Percentiles rank a stretch among this genome's conserved stretches.
Conservation (phyloP, 768 basidiomycete genomes). For the Tylopilus rubrobrunneus region DNA sequence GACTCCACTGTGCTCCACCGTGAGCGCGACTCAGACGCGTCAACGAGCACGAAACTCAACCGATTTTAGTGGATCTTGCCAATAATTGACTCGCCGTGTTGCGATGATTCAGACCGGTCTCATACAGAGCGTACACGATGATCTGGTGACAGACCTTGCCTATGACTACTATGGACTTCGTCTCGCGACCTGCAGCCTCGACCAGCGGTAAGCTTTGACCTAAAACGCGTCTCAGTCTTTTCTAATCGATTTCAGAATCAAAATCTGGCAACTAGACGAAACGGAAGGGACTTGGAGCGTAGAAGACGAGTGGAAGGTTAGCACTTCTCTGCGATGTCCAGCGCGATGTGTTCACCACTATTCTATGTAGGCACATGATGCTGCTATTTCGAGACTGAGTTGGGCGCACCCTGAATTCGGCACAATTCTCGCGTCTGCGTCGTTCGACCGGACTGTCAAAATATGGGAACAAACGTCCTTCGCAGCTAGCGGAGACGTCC, state of each 20-base stretch:
- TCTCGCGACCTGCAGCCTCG: slow-evolving; percentile 77
- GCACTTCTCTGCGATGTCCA: background rate
- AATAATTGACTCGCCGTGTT: background rate
- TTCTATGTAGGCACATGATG: slow-evolving; percentile 80
- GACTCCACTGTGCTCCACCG: background rate
- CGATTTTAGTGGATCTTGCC: background rate
- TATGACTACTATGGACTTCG: slow-evolving; percentile 89
- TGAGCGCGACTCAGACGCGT: background rate
- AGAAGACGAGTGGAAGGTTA: slow-evolving; percentile 92
- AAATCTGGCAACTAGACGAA: slow-evolving; percentile 81
- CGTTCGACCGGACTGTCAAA: slow-evolving; percentile 89
- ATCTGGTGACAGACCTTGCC: slow-evolving; percentile 79
- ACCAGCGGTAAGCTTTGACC: slow-evolving; percentile 57
- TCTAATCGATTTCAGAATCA: slow-evolving; percentile 49
- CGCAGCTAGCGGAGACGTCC: slow-evolving; percentile 25
- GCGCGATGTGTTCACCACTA: background rate
- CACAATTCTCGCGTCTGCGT: slow-evolving; percentile 78
- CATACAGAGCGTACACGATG: slow-evolving; percentile 72
- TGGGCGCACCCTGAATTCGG: slow-evolving; percentile 97
- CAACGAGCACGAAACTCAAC: background rate
- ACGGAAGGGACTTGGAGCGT: slow-evolving; percentile 67
- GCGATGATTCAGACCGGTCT: slow-evolving; percentile 77
- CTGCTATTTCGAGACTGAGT: slow-evolving; percentile 73
- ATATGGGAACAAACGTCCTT: slow-evolving; percentile 75
- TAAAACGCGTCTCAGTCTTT: background rate